Base-by-base conservation (phyloP, 768 basidiomycete species). In the Amanita phalloides region DNA sequence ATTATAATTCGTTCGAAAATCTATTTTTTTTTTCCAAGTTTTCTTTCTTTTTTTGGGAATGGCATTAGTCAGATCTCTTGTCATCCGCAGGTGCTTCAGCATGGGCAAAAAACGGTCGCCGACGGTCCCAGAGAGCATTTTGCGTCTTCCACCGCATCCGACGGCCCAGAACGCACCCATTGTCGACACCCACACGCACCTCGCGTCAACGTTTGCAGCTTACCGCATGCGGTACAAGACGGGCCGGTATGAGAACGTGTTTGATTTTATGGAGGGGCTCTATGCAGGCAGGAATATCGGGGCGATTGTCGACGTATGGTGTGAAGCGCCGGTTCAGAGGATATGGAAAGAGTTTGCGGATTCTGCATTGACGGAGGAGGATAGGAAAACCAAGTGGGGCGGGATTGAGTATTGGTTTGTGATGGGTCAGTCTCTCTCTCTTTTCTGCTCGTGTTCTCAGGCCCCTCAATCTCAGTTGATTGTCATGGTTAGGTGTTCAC, bases 241-340 rank as follows among this genome's bases (percentile, higher is more conserved):
- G 0, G 81, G 79, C 0, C 70, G 70, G 49, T 72, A 76, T 56
- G 59, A 67, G 7, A 73, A 71, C n/a, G 68, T 87, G n/a, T 77
- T 73, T 61, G 85, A 84, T 36, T 87, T 92, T 56, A 76, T 85
- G 4, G 72, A 74, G 2, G 81, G 70, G 13, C 61, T 87, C 60
- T 88, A 85, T 58, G 64, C 60, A 1, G 77, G 67, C 8, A 74
- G 75, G 26, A 74, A 74, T 35, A 79, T 90, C 3, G 68, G 78
- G 48, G 75, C 81, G 4, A 73, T 92, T 49, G 80, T 93, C 5
- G 90, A 93, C 57, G 90, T 93, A 2, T 93, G 87, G 84, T 93
- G 90, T 57, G 90, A 91, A 60, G 85, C 84, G 0, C 85, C 89
- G 0, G 79, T 88, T 11, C 69, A 68, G 54, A 67, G 55, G 32